Evolutionary conservation across 2,329 filamentous ascomycete genomes (phyloP).

Genomic region (Nemania serpens): DNA sequence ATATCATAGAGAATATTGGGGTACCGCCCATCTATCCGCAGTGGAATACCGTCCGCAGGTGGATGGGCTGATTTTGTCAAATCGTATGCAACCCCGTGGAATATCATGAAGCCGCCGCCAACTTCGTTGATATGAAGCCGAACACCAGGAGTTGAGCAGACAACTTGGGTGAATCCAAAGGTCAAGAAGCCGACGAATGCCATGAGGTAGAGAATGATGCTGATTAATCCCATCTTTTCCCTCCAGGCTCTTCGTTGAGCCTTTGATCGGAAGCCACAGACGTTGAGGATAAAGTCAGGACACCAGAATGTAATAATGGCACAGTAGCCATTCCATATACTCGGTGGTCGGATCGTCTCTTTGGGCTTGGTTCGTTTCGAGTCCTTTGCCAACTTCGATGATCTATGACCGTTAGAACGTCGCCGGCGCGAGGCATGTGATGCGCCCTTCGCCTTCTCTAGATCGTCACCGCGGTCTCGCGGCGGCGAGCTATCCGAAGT

Average conservation of each 20-base stretch:
- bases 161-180: conserved; percentile 90
- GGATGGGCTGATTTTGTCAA: conserved; percentile 78
- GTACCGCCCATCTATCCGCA: conserved; percentile 50
- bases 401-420: conserved; percentile 60
- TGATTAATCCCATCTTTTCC: conserved; percentile 96
- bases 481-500: conserved; percentile 51
- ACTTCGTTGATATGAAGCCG: conserved; percentile 86
- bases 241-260: conserved; percentile 93
- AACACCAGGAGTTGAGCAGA: conserved; percentile 74
- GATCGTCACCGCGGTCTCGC: conserved; percentile 44
- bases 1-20: conserved; percentile 88
- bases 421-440: conserved; percentile 46
- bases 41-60: conserved; percentile 75
- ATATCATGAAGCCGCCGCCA: conserved; percentile 85
- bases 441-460: conserved; percentile 44
- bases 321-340: conserved; percentile 95
- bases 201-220: conserved; percentile 88
- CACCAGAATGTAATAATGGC: conserved; percentile 93
- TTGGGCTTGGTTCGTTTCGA: conserved; percentile 59
- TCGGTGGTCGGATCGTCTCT: conserved; percentile 76
- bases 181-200: conserved; percentile 91
- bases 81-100: conserved; percentile 90
- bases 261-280: conserved; percentile 83
- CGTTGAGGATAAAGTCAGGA: conserved; percentile 80
- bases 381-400: conserved; percentile 61